phyloP scores from a whole-genome alignment of 805 yeast species.

The Kodamaea fukazawae region DNA sequence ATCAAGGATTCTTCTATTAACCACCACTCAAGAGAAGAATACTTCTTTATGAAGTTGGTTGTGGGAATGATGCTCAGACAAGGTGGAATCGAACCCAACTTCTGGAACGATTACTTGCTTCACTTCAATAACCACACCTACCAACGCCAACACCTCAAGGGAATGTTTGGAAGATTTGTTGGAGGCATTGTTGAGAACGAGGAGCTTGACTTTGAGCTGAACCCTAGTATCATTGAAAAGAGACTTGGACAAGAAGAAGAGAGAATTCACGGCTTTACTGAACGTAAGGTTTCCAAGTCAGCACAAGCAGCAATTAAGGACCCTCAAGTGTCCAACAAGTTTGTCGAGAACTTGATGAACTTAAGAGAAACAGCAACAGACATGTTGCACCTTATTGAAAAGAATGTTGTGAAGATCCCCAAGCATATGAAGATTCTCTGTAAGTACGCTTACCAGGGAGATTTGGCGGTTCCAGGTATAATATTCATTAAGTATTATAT shows the following conservation, averaged over 20 bases:
- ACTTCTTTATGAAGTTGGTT: slow-evolving; percentile 59
- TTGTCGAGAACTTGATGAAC: slow-evolving; percentile 69
- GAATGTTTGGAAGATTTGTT: slow-evolving; percentile 38
- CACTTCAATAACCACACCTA: slow-evolving; percentile 46
- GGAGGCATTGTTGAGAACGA: slow-evolving; percentile 42
- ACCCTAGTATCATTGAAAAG: slow-evolving; percentile 62
- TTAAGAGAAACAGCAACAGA: slow-evolving; percentile 70
- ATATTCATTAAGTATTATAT: slow-evolving; percentile 54
- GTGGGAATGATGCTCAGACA: slow-evolving; percentile 35
- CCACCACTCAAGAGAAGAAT: slow-evolving; percentile 66
- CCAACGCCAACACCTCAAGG: slow-evolving; percentile 46
- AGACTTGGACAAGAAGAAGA: slow-evolving; percentile 38
- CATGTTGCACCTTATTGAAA: slow-evolving; percentile 52
- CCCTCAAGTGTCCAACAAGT: slow-evolving; percentile 64
- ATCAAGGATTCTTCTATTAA: slow-evolving; percentile 26
- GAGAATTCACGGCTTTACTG: slow-evolving; percentile 34
- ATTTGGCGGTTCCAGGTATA: slow-evolving; percentile 67
- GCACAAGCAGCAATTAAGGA: slow-evolving; percentile 78
- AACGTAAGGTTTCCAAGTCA: slow-evolving; percentile 33
- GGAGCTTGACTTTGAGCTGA: slow-evolving; percentile 69
- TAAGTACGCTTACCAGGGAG: slow-evolving; percentile 44
- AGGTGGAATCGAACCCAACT: slow-evolving; percentile 35
- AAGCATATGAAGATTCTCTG: slow-evolving; percentile 36
- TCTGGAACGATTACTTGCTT: slow-evolving; percentile 46
- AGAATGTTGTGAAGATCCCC: slow-evolving; percentile 37